Conservation (phyloP, 441 rosid species). For the Brassica hybrid region DNA sequence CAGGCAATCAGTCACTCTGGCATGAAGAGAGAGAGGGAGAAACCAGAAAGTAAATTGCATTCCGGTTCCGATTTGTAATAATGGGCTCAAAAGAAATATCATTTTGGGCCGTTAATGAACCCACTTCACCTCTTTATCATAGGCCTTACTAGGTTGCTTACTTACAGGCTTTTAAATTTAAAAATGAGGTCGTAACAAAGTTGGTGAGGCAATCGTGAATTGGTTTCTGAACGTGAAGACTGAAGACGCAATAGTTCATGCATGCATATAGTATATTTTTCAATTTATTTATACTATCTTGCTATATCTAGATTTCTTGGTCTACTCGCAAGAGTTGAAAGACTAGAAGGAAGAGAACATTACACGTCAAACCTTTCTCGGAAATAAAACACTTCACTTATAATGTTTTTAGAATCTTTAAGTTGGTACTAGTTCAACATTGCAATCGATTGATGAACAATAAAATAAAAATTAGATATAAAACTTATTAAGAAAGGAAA, state of each 20-base stretch:
- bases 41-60: too few species aligned
- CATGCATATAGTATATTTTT: not conserved
- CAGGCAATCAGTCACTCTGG: too few species aligned
- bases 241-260: not conserved
- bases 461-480: not conserved
- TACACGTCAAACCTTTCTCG: constrained; percentile 12
- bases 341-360: constrained; percentile 15
- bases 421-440: not conserved
- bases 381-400: constrained; percentile 10
- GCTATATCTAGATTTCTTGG: not conserved
- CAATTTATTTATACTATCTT: not conserved
- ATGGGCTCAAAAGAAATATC: too few species aligned
- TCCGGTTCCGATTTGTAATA: too few species aligned
- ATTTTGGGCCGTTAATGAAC: too few species aligned
- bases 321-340: constrained; percentile 4
- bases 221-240: constrained; percentile 15
- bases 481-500: too few species aligned
- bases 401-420: constrained; percentile 1
- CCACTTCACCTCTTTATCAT: too few species aligned
- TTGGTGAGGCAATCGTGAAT: constrained; percentile 11
- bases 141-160: too few species aligned
- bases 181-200: not conserved
- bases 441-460: constrained; percentile 30
- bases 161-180: too few species aligned
- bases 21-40: too few species aligned